These are phyloP conservation scores for Babesia bigemina DNA, from an alignment of 169 alveolate genomes.

Conservation along the genomic window DNA sequence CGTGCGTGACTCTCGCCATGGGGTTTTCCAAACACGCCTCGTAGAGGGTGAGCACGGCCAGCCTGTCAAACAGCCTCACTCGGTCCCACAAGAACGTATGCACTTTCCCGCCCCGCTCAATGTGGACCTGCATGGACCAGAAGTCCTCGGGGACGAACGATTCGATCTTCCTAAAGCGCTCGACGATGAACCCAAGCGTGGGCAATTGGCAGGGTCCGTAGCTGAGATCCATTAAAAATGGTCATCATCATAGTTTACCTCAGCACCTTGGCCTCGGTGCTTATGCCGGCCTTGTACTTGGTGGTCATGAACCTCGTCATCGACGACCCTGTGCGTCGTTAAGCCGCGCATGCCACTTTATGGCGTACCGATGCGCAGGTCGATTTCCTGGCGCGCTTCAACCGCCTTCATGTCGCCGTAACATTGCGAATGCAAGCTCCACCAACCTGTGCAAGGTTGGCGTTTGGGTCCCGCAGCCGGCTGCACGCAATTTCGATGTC, in stretches of 20 bases:
- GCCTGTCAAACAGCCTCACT: slow-evolving; percentile 78
- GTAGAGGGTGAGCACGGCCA: slow-evolving; percentile 77
- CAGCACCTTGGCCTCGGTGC: slow-evolving; percentile 74
- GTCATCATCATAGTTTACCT: slow-evolving; percentile 19
- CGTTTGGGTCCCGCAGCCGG: slow-evolving; percentile 89
- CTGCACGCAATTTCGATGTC: slow-evolving; percentile 92
- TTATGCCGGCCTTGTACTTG: slow-evolving; percentile 68
- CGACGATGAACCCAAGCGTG: slow-evolving; percentile 98
- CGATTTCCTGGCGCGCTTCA: slow-evolving; percentile 97
- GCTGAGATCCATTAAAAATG: slow-evolving; percentile 67
- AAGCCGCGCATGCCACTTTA: slow-evolving; percentile 63
- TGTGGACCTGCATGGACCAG: slow-evolving; percentile 89
- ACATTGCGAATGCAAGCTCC: not conserved
- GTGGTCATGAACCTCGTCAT: slow-evolving; percentile 81
- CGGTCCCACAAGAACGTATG: slow-evolving; percentile 78
- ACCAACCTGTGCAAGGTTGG: slow-evolving; percentile 84
- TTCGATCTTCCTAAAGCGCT: slow-evolving; percentile 88
- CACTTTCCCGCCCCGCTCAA: slow-evolving; percentile 46
- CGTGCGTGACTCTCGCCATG: slow-evolving; percentile 69
- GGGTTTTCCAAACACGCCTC: slow-evolving; percentile 75
- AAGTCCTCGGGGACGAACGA: slow-evolving; percentile 89
- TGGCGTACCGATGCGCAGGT: slow-evolving; percentile 87
- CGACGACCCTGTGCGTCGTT: slow-evolving; percentile 58
- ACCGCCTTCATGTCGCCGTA: slow-evolving; percentile 77
- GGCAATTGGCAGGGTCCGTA: slow-evolving; percentile 99